Conservation (phyloP, 1,284 basidiomycete species). For the Trametes pubescens region DNA sequence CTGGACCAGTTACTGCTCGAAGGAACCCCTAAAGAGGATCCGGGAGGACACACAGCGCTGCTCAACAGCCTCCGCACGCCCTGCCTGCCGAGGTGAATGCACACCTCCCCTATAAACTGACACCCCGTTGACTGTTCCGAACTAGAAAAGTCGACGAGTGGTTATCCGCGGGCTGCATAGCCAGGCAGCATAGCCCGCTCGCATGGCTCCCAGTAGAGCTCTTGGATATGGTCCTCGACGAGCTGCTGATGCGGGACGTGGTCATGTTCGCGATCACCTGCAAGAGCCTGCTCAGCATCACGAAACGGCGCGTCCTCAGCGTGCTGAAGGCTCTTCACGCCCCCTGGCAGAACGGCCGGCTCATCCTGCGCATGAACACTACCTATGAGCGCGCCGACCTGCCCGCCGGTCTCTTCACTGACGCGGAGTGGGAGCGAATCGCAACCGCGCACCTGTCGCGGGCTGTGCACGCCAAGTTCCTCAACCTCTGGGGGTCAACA, state of each 20-base stretch:
- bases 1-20: background rate
- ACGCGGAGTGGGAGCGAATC: too few species aligned
- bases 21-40: background rate
- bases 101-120: background rate
- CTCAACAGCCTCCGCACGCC: conserved; percentile 5
- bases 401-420: too few species aligned
- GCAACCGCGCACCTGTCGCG: too few species aligned
- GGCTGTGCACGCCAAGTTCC: too few species aligned
- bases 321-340: too few species aligned
- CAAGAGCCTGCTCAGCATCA: background rate
- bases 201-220: conserved; percentile 1
- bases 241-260: background rate
- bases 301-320: conserved; percentile 1
- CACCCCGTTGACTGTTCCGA: too few species aligned
- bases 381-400: too few species aligned
- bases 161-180: too few species aligned
- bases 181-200: background rate
- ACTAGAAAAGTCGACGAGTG: too few species aligned
- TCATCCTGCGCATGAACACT: too few species aligned
- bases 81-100: background rate
- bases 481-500: too few species aligned
- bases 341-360: too few species aligned
- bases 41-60: background rate
- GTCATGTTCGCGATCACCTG: conserved; percentile 6
- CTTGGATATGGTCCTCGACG: background rate